Evolutionary conservation across 176 grass and related monocot genomes (phyloP).

Genomic region (Metroxylon sagu): DNA sequence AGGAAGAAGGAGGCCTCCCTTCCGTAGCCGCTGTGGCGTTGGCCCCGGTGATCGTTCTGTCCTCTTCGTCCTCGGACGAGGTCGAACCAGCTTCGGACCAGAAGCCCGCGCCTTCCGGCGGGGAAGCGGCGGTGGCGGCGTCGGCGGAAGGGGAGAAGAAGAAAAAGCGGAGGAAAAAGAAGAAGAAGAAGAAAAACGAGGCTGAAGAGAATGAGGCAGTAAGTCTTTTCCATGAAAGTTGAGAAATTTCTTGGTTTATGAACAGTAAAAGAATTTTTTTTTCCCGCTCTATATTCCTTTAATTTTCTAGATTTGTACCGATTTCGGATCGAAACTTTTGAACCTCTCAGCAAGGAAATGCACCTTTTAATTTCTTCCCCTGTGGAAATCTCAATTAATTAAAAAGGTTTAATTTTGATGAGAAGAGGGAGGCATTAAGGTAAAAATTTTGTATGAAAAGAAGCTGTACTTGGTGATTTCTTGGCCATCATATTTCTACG

Average conservation of each 20-base stretch:
- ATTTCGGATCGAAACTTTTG: too few relatives aligned
- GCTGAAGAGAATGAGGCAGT: constrained; percentile 3
- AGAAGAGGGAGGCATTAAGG: too few relatives aligned
- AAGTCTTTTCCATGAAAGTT: constrained; percentile 1
- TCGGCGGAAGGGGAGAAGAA: constrained; percentile 25
- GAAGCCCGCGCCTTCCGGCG: neutral
- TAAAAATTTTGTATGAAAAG: too few relatives aligned
- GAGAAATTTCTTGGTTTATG: neutral
- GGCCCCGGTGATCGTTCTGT: neutral
- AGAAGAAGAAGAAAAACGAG: constrained; percentile 41
- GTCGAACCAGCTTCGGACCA: constrained; percentile 1
- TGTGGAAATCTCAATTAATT: too few relatives aligned
- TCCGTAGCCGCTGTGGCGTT: neutral
- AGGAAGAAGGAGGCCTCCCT: neutral
- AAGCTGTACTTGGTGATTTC: neutral
- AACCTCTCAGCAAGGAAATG: too few relatives aligned
- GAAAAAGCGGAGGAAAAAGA: constrained; percentile 33
- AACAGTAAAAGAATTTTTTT: neutral
- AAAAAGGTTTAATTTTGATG: too few relatives aligned
- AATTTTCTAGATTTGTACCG: neutral
- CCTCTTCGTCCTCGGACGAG: constrained; percentile 29
- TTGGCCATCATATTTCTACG: neutral
- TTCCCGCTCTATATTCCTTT: neutral
- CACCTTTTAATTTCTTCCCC: too few relatives aligned
- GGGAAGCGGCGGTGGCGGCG: constrained; percentile 19